A percentile compares a stretch with the other conserved stretches of the same genome.
Conservation (phyloP, 202 grass and related monocot species). For the Cymbopogon flexuosus region DNA sequence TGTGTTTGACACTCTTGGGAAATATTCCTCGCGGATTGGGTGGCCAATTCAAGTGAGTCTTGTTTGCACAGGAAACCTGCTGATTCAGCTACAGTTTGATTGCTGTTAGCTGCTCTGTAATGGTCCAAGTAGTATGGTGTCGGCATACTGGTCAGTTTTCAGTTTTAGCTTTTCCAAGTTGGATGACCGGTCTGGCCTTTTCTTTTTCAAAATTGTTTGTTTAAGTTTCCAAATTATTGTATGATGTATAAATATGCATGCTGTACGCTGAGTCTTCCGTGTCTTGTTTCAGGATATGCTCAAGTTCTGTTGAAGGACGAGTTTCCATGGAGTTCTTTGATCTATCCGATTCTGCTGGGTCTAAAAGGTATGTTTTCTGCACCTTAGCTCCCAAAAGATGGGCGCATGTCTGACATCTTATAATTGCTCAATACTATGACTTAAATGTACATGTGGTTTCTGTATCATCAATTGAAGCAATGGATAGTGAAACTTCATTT, state of each 20-base stretch:
- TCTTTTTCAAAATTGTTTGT: neutral
- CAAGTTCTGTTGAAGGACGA: conserved; percentile 92
- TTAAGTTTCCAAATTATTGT: neutral
- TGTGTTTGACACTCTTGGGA: too few species aligned
- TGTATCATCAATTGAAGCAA: too few species aligned
- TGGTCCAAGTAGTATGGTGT: neutral
- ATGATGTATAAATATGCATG: neutral
- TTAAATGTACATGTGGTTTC: too few species aligned
- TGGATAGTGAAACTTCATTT: too few species aligned
- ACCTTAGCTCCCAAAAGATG: neutral
- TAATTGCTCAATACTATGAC: neutral
- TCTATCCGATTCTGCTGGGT: conserved; percentile 73
- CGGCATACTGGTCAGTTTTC: neutral
- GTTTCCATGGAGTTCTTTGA: conserved; percentile 99
- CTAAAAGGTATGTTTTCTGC: conserved; percentile 73
- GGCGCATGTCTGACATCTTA: neutral
- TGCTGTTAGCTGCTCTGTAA: neutral
- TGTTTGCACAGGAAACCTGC: too few species aligned
- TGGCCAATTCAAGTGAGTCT: neutral
- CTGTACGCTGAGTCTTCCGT: conserved; percentile 3
- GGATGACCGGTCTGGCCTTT: neutral
- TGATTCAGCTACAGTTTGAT: neutral
- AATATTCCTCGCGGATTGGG: too few species aligned
- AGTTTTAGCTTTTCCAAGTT: neutral
- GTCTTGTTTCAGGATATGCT: conserved; percentile 70